Evolutionary conservation across 805 yeast species (phyloP).

Genomic region (Ogataea trehalophila): DNA sequence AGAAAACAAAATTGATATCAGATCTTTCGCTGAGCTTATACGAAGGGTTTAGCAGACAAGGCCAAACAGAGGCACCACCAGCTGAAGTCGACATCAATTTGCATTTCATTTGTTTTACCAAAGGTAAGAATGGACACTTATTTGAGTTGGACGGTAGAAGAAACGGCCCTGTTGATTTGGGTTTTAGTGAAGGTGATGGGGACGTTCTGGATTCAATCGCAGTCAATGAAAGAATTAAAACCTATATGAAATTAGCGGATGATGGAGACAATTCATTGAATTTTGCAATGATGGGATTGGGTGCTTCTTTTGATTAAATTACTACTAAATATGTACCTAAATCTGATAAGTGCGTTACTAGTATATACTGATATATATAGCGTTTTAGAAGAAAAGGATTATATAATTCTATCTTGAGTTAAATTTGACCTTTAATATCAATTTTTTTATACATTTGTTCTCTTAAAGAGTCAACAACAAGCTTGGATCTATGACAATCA

Average conservation of each 20-base stretch:
- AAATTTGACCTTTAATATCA: slow-evolving; percentile 88
- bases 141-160: slow-evolving; percentile 91
- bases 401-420: slow-evolving; percentile 2
- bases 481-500: slow-evolving; percentile 24
- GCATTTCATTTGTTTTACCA: slow-evolving; percentile 76
- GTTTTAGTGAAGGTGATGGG: slow-evolving; percentile 27
- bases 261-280: slow-evolving; percentile 54
- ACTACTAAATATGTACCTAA: neutral
- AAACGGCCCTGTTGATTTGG: slow-evolving; percentile 66
- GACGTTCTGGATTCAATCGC: slow-evolving; percentile 52
- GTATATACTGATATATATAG: neutral
- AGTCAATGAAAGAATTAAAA: slow-evolving; percentile 52
- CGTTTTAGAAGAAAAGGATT: too few relatives aligned
- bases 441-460: slow-evolving; percentile 46
- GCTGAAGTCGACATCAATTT: slow-evolving; percentile 51
- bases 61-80: slow-evolving; percentile 65
- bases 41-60: slow-evolving; percentile 42
- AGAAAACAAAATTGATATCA: slow-evolving; percentile 26
- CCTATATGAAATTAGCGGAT: slow-evolving; percentile 55
- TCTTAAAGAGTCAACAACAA: slow-evolving; percentile 18
- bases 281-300: slow-evolving; percentile 76
- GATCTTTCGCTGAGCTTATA: slow-evolving; percentile 30
- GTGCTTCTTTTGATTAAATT: slow-evolving; percentile 43
- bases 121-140: slow-evolving; percentile 47
- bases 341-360: neutral